Evolutionary conservation across 352 stramenopile genomes (phyloP).

Genomic region (Phytophthora quininea): DNA sequence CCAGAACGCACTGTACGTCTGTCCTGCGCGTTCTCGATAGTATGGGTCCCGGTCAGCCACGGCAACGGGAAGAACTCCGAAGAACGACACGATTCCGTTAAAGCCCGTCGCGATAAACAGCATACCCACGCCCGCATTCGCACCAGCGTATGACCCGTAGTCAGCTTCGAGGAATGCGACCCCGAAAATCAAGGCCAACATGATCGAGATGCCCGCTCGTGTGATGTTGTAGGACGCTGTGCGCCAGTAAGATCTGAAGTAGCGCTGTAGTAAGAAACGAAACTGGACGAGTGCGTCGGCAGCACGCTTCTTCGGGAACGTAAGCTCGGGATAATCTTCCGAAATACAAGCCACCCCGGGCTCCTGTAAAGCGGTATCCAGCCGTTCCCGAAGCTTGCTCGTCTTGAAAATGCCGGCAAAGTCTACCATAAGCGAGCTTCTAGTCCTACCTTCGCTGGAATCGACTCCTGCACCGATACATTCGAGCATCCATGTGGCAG

Average conservation of each 20-base stretch:
- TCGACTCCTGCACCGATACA: constrained; percentile 55
- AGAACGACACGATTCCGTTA: constrained; percentile 83
- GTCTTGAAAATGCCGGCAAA: constrained; percentile 49
- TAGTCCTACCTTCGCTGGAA: background rate
- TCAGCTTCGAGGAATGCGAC: constrained; percentile 66
- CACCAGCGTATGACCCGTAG: constrained; percentile 50
- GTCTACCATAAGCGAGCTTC: constrained; percentile 8
- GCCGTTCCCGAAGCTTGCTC: constrained; percentile 30
- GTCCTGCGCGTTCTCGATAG: constrained; percentile 59
- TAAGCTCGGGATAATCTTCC: constrained; percentile 23
- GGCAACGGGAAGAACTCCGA: constrained; percentile 81
- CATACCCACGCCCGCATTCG: constrained; percentile 69
- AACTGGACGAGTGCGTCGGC: constrained; percentile 37
- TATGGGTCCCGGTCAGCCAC: constrained; percentile 85
- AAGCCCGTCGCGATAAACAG: constrained; percentile 89
- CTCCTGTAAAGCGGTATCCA: constrained; percentile 31
- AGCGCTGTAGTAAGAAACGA: constrained; percentile 42
- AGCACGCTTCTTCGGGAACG: constrained; percentile 40
- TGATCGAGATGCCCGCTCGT: constrained; percentile 61
- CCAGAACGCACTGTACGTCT: constrained; percentile 82
- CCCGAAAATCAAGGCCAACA: constrained; percentile 84
- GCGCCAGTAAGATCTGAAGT: constrained; percentile 48
- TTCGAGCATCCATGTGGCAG: constrained; percentile 89
- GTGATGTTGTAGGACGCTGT: constrained; percentile 84
- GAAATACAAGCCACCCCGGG: constrained; percentile 40